A percentile compares a stretch with the other conserved stretches of the same genome.
Evolutionary conservation across 2,329 filamentous ascomycete species (phyloP).

Genomic region (Neofusicoccum cordaticola): DNA sequence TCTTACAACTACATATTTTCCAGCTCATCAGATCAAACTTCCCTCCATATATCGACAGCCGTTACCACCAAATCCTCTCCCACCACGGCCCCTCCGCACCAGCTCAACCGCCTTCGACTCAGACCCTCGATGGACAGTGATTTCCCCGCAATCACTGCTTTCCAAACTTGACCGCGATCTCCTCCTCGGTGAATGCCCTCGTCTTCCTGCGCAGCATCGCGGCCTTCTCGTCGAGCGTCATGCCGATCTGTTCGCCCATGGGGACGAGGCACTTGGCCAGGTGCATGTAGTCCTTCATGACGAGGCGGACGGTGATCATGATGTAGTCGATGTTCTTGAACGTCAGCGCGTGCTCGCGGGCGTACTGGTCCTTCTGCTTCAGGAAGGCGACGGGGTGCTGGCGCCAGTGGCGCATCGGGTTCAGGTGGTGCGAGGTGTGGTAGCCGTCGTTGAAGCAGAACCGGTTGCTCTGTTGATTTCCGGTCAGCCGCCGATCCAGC

Average conservation of each 20-base stretch:
- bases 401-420: constrained; percentile 76
- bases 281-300: constrained; percentile 68
- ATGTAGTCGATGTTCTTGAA: constrained; percentile 81
- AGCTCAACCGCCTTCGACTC: background rate
- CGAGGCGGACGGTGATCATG: constrained; percentile 66
- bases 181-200: constrained; percentile 62
- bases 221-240: constrained; percentile 63
- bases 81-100: no score
- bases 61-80: no score
- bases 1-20: no score
- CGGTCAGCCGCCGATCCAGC: background rate
- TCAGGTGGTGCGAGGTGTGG: constrained; percentile 77
- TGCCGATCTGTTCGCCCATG: constrained; percentile 66
- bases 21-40: no score
- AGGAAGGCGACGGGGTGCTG: constrained; percentile 75
- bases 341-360: constrained; percentile 65
- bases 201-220: constrained; percentile 65
- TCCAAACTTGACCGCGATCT: constrained; percentile 59
- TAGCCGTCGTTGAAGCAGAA: constrained; percentile 83
- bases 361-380: constrained; percentile 65
- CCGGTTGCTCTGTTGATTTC: constrained; percentile 63
- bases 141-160: constrained; percentile 15
- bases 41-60: no score
- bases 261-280: constrained; percentile 71
- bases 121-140: background rate